A percentile compares a stretch with the other conserved stretches of the same genome.
These are phyloP conservation scores for Megacollybia marginata DNA, from an alignment of 768 basidiomycete genomes.

Conservation along the genomic window DNA sequence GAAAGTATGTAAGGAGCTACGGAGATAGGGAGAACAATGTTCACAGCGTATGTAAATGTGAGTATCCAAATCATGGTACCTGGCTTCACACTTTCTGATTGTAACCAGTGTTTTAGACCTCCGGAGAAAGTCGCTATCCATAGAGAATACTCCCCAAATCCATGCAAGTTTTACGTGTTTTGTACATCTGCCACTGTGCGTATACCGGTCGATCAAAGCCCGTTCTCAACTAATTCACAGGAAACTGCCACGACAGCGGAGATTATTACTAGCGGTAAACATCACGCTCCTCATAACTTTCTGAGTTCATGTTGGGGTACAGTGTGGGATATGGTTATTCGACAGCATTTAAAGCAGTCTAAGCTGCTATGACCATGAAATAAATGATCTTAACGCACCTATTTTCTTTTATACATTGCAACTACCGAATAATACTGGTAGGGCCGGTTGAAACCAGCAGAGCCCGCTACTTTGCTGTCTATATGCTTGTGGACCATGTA, in stretches of 20 bases:
- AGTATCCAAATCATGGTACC: conserved; percentile 12
- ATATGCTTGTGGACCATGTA: too few species aligned
- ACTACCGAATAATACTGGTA: too few species aligned
- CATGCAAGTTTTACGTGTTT: conserved; percentile 72
- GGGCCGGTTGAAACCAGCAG: too few species aligned
- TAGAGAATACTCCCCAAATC: conserved; percentile 64
- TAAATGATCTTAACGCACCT: too few species aligned
- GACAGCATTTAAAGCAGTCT: conserved; percentile 69
- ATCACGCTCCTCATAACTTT: neutral
- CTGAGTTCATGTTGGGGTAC: conserved; percentile 17
- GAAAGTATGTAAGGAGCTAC: conserved; percentile 62
- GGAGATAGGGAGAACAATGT: conserved; percentile 64
- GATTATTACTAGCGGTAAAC: conserved; percentile 69
- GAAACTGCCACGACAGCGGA: conserved; percentile 68
- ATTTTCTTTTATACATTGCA: too few species aligned
- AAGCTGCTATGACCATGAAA: conserved; percentile 45
- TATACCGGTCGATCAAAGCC: neutral
- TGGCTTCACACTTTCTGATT: neutral
- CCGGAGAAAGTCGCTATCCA: conserved; percentile 68
- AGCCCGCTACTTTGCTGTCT: too few species aligned
- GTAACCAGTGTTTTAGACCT: conserved; percentile 36
- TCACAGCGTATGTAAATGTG: conserved; percentile 68
- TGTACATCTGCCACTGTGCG: conserved; percentile 69
- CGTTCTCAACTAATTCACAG: conserved; percentile 18
- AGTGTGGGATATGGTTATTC: conserved; percentile 80